Evolutionary conservation across 2,329 filamentous ascomycete species (phyloP).

Genomic region (Aspergillus spinulosporus): DNA sequence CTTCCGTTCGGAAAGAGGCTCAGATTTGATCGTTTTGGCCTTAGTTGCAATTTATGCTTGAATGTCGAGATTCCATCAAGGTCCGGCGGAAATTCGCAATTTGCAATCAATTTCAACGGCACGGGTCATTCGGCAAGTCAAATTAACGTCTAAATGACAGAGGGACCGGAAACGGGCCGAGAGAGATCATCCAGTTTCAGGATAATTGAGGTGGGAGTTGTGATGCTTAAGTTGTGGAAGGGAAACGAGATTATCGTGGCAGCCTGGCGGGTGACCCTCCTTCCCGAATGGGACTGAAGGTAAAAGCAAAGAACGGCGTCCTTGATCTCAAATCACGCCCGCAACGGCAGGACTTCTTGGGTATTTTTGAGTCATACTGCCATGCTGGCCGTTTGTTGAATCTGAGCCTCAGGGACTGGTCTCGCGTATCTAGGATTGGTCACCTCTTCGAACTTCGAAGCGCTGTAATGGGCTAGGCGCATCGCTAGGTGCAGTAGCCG

Average conservation of each 20-base stretch:
- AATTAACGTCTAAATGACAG: background rate
- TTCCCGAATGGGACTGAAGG: background rate
- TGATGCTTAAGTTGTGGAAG: background rate
- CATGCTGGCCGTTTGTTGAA: background rate
- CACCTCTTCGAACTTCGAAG: background rate
- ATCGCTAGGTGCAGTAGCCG: background rate
- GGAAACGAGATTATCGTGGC: background rate
- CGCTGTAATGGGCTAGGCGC: slow-evolving; percentile 1
- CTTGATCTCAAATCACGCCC: background rate
- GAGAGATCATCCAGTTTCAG: background rate
- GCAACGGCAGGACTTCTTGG: background rate
- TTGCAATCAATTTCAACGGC: background rate
- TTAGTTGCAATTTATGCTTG: background rate
- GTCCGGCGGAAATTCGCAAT: background rate
- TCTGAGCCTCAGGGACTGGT: slow-evolving; percentile 8
- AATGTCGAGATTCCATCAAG: background rate
- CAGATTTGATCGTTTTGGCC: background rate
- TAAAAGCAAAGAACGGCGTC: background rate
- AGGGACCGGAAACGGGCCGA: background rate
- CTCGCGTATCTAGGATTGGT: background rate
- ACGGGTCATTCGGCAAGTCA: background rate
- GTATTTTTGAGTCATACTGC: slow-evolving; percentile 1
- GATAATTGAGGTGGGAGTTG: background rate
- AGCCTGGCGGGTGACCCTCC: background rate
- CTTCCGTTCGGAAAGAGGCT: background rate